Evolutionary conservation across 352 stramenopile species (phyloP), one percentile per base, ranked within the genome.

Genomic region (Phytophthora lateralis): DNA sequence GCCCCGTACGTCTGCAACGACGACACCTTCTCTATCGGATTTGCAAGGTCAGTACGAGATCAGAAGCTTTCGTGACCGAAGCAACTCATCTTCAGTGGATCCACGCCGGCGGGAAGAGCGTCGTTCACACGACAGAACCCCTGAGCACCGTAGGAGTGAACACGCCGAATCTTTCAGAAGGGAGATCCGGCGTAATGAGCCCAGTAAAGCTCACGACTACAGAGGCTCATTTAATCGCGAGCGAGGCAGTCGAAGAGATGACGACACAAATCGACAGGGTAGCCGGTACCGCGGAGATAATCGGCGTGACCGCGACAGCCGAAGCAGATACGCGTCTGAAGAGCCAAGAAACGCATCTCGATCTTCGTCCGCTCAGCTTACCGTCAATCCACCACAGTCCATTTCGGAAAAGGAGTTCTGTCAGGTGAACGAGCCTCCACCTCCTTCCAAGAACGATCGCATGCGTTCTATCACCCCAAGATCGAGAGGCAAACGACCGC

Each of bases 361-460:
- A 61, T 21, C 43, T 47, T 15, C 49, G n/a, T 50, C 54, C 9
- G 26, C 53, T 32, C 47, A 39, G 9, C n/a, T 59, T 2, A 24
- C 48, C 20, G 60, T 15, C 20, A 41, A 62, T 7, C 37, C 56
- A 2, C 66, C 54, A 21, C 63, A 64, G 46, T 85, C 78, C 15
- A 80, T 85, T 44, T 85, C 71, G 10, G 66, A 77, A 8, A 88
- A 85, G 32, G 71, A 85, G 43, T 84, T 82, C 38, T 84, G 74
- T 34, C 70, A 82, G 56, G 69, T 46, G 18, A 88, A 81, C 54
- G 78, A 88, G 43, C 73, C 73, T 6, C 26, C 27, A 9, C 57
- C 50, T 53, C 53, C 58, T 0, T 66, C 56, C 2, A 67, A 62
- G 11, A 12, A 44, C 17, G 47, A 73, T 24, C 46, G 49, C 2